Conservation (phyloP, 208 protist genomes). For the Vickermania spadyakhi region DNA sequence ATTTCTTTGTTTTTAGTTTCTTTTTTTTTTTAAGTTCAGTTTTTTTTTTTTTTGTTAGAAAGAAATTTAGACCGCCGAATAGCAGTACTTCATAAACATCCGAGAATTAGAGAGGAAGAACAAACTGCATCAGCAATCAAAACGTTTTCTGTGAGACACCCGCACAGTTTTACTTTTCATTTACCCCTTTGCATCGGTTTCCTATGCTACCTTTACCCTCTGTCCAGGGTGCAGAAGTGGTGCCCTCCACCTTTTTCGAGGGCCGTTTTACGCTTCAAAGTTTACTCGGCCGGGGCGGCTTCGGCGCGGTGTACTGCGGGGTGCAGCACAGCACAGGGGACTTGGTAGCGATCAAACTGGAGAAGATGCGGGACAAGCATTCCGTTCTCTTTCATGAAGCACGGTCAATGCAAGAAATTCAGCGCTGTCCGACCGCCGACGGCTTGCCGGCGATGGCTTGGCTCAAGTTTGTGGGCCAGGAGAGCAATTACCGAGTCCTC, state of each 20-base stretch:
- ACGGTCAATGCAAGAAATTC: slow-evolving; percentile 85
- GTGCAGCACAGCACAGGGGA: slow-evolving; percentile 48
- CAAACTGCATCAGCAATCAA: too few relatives aligned
- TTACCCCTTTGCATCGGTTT: too few relatives aligned
- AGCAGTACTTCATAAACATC: too few relatives aligned
- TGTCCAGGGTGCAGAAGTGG: too few relatives aligned
- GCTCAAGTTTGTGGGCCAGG: slow-evolving; percentile 95
- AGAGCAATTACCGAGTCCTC: slow-evolving; percentile 98
- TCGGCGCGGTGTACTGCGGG: slow-evolving; percentile 96
- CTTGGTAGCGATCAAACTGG: slow-evolving; percentile 60
- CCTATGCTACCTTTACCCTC: too few relatives aligned
- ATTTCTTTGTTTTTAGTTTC: slow-evolving; percentile 10
- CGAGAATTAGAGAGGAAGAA: too few relatives aligned
- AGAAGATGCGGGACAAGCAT: slow-evolving; percentile 74
- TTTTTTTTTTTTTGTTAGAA: slow-evolving; percentile 11
- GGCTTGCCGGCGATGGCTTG: slow-evolving; percentile 88
- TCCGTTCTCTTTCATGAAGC: slow-evolving; percentile 98
- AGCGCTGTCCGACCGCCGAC: slow-evolving; percentile 37
- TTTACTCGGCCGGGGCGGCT: slow-evolving; percentile 94
- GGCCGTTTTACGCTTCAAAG: slow-evolving; percentile 54
- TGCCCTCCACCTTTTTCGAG: slow-evolving; percentile 34
- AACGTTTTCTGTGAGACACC: too few relatives aligned
- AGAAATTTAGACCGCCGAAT: too few relatives aligned
- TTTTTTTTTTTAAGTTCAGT: neutral
- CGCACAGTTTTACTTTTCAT: too few relatives aligned